Percentiles rank a stretch among this genome's conserved stretches.
These are phyloP conservation scores for Vitis rotundifolia DNA, from an alignment of 164 flowering plant genomes.

Conservation along the genomic window DNA sequence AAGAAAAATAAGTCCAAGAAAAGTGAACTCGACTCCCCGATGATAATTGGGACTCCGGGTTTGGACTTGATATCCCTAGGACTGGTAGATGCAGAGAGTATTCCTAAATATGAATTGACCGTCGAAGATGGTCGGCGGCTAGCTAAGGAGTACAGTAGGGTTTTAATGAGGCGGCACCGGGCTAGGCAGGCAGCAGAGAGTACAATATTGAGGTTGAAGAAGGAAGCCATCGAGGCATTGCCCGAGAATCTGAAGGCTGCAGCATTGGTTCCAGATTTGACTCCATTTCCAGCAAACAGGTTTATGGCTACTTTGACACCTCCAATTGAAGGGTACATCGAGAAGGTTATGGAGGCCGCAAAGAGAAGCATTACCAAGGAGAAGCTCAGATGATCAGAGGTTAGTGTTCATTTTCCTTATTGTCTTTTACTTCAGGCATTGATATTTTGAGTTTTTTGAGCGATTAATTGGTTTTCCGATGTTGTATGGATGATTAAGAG, in stretches of 20 bases:
- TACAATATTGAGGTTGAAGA: conserved; percentile 55
- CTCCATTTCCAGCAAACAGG: conserved; percentile 71
- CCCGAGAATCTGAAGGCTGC: conserved; percentile 66
- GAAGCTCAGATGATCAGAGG: conserved; percentile 66
- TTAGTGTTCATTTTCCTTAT: conserved; percentile 4
- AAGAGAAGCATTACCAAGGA: conserved; percentile 44
- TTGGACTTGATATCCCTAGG: conserved; percentile 76
- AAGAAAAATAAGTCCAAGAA: conserved; percentile 36
- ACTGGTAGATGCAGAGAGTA: conserved; percentile 62
- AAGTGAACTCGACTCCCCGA: conserved; percentile 17
- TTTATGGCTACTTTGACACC: conserved; percentile 91
- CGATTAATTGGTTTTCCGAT: no score
- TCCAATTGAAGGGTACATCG: conserved; percentile 84
- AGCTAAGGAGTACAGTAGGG: conserved; percentile 86
- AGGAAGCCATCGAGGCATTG: conserved; percentile 85
- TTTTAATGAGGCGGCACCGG: conserved; percentile 77
- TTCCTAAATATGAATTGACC: conserved; percentile 82
- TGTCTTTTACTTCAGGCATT: background rate
- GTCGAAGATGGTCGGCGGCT: conserved; percentile 86
- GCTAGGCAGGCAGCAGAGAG: conserved; percentile 73
- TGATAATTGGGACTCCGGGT: conserved; percentile 74
- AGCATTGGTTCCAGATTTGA: conserved; percentile 74
- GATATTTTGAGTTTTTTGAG: no score
- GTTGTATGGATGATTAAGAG: no score
- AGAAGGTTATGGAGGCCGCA: conserved; percentile 70